These are phyloP conservation scores for Lyophyllum atratum DNA, from an alignment of 768 basidiomycete genomes.

Conservation along the genomic window DNA sequence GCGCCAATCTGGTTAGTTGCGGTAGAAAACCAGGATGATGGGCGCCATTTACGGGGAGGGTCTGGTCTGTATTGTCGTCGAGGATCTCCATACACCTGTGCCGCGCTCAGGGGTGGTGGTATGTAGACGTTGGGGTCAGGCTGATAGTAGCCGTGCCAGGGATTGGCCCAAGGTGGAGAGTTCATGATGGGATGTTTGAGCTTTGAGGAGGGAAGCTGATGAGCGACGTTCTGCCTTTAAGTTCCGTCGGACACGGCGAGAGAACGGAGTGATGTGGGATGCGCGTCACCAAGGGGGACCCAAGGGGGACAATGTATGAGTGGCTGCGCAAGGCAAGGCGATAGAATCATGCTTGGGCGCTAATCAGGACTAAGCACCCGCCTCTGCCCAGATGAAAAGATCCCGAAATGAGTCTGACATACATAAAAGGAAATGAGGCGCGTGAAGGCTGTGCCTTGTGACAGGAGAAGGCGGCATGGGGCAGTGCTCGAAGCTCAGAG, in stretches of 20 bases:
- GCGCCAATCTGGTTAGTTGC: background rate
- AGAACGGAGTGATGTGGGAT: background rate
- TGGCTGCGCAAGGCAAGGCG: background rate
- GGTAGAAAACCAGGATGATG: background rate
- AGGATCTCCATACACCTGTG: slow-evolving; percentile 4
- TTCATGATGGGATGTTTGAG: slow-evolving; percentile 1
- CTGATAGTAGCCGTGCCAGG: slow-evolving; percentile 3
- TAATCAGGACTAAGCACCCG: background rate
- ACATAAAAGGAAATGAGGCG: background rate
- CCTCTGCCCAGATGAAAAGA: background rate
- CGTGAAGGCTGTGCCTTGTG: background rate
- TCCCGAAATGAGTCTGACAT: background rate
- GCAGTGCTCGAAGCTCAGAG: background rate
- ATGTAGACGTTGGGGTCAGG: slow-evolving; percentile 13
- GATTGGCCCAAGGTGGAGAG: slow-evolving; percentile 5
- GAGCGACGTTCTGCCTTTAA: background rate
- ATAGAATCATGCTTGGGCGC: background rate
- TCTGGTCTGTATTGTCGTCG: background rate
- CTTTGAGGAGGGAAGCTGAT: background rate
- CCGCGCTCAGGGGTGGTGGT: background rate
- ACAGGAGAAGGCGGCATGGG: background rate
- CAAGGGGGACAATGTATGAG: background rate
- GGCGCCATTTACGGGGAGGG: slow-evolving; percentile 1
- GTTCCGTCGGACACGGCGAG: background rate
- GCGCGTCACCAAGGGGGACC: background rate